A percentile compares a stretch with the other conserved stretches of the same genome.
Evolutionary conservation across 345 rosid species (phyloP).

Genomic region (Laguncularia racemosa): DNA sequence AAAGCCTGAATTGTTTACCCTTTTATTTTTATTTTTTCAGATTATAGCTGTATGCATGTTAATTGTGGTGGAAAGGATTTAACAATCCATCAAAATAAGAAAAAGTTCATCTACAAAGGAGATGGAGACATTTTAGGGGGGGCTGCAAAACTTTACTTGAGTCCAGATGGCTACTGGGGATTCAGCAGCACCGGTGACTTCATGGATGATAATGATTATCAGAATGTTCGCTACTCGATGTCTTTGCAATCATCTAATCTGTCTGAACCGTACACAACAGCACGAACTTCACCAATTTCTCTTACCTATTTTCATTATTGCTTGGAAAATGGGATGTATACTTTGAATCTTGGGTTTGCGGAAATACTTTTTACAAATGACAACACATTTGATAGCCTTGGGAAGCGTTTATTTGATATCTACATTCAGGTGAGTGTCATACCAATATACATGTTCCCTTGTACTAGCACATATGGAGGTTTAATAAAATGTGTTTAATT

Average conservation of each 20-base stretch:
- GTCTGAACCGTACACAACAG: slow-evolving; percentile 30
- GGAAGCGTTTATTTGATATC: slow-evolving; percentile 43
- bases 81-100: not conserved
- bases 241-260: slow-evolving; percentile 11
- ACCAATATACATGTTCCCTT: not conserved
- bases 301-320: slow-evolving; percentile 44
- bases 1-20: not conserved
- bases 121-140: slow-evolving; percentile 28
- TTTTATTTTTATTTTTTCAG: slow-evolving; percentile 7
- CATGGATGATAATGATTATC: slow-evolving; percentile 26
- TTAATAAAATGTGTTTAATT: not conserved
- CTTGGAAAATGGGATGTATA: slow-evolving; percentile 43
- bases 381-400: slow-evolving; percentile 27
- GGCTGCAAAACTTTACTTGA: slow-evolving; percentile 20
- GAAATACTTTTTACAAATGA: slow-evolving; percentile 39
- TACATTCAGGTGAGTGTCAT: slow-evolving; percentile 36
- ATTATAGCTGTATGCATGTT: slow-evolving; percentile 22
- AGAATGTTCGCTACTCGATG: slow-evolving; percentile 6
- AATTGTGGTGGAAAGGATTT: slow-evolving; percentile 45
- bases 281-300: slow-evolving; percentile 36
- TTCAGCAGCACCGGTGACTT: slow-evolving; percentile 48
- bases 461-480: not conserved
- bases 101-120: slow-evolving; percentile 22
- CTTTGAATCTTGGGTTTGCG: slow-evolving; percentile 43
- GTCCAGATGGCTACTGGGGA: slow-evolving; percentile 31